Evolutionary conservation across 2,329 filamentous ascomycete genomes (phyloP).

Genomic region (Fusarium buxicola): DNA sequence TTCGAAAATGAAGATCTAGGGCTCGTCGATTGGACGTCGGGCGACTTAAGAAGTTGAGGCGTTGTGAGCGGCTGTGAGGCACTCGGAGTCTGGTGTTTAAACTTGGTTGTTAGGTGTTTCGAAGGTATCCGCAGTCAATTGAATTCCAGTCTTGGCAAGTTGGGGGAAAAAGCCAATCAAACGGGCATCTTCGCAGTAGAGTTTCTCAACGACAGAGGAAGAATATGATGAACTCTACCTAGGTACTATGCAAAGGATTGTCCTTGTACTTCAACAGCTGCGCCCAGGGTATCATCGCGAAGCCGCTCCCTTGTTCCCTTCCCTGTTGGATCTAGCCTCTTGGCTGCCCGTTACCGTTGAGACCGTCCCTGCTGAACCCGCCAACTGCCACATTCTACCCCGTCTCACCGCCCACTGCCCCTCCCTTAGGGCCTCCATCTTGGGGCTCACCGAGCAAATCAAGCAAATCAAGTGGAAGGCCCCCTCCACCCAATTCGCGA

Average conservation of each 20-base stretch:
- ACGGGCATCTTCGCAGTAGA: neutral
- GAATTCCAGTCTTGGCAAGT: neutral
- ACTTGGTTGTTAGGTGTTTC: constrained; percentile 2
- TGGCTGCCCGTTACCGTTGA: constrained; percentile 10
- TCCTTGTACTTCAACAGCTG: neutral
- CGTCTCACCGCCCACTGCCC: constrained; percentile 28
- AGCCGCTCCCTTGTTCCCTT: neutral
- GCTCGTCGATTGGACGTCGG: neutral
- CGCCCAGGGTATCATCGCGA: constrained; percentile 1
- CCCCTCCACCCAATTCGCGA: constrained; percentile 22
- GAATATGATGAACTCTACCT: neutral
- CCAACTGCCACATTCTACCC: constrained; percentile 24
- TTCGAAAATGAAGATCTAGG: constrained; percentile 1
- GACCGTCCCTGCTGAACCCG: constrained; percentile 1
- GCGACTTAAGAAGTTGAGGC: constrained; percentile 1
- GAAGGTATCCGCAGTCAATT: constrained; percentile 1
- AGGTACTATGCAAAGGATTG: neutral
- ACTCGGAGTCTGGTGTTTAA: neutral
- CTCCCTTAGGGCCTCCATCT: constrained; percentile 30
- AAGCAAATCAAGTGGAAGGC: constrained; percentile 7
- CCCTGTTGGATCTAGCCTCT: neutral
- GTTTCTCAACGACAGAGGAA: neutral
- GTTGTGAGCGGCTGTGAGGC: neutral
- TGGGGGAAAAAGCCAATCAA: neutral
- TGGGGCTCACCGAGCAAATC: constrained; percentile 43